A percentile compares a stretch with the other conserved stretches of the same genome.
These are phyloP conservation scores for Dothideomycetes sp. DNA, from an alignment of 2,329 filamentous ascomycete species.

Conservation along the genomic window DNA sequence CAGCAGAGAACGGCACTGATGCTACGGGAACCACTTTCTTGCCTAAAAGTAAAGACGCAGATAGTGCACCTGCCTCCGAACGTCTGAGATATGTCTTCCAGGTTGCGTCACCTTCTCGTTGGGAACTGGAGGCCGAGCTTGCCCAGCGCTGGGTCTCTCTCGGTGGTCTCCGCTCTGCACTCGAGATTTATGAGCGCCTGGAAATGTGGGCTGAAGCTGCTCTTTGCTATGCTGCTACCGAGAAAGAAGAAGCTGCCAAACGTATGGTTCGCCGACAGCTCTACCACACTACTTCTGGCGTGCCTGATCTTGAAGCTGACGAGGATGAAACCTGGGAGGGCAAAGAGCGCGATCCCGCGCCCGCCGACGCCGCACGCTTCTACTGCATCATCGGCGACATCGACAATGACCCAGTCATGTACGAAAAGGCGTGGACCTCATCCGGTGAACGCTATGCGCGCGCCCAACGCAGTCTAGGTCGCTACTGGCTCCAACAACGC, in stretches of 20 bases:
- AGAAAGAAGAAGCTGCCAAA: slow-evolving; percentile 74
- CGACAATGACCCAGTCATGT: slow-evolving; percentile 62
- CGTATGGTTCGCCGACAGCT: slow-evolving; percentile 67
- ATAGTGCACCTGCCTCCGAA: slow-evolving; percentile 67
- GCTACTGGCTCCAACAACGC: slow-evolving; percentile 58
- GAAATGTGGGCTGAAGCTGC: slow-evolving; percentile 93
- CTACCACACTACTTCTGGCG: slow-evolving; percentile 51
- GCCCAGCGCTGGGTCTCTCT: slow-evolving; percentile 86
- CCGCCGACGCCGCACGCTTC: slow-evolving; percentile 72
- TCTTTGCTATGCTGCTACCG: slow-evolving; percentile 69
- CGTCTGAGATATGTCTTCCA: slow-evolving; percentile 76
- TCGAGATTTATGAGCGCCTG: slow-evolving; percentile 91
- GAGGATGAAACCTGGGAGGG: slow-evolving; percentile 49
- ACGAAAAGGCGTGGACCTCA: slow-evolving; percentile 78
- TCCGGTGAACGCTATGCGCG: slow-evolving; percentile 72
- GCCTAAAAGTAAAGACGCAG: slow-evolving; percentile 60
- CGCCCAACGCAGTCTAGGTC: slow-evolving; percentile 77
- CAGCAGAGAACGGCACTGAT: slow-evolving; percentile 14
- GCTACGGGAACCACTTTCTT: slow-evolving; percentile 64
- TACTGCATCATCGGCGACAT: slow-evolving; percentile 93
- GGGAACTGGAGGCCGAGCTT: slow-evolving; percentile 89
- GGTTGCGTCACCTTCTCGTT: slow-evolving; percentile 72
- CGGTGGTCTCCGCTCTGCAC: slow-evolving; percentile 75
- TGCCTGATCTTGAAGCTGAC: slow-evolving; percentile 22
- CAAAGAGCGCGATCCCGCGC: slow-evolving; percentile 56